Conservation (phyloP, 495 filamentous ascomycete species). For the Physcia stellaris region DNA sequence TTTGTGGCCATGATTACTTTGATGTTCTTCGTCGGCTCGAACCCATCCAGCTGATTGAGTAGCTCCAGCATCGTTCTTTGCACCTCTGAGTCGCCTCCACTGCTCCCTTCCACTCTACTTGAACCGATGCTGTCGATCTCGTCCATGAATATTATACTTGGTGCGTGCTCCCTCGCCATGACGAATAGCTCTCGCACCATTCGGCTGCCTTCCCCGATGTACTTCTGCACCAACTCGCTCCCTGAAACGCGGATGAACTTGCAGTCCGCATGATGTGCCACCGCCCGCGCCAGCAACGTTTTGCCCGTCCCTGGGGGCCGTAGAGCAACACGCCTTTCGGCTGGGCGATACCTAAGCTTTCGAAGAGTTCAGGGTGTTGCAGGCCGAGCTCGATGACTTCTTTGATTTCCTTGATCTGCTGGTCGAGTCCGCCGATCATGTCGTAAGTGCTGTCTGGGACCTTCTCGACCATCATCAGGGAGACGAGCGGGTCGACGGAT, state of each 20-base stretch:
- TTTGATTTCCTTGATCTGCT: constrained; percentile 99
- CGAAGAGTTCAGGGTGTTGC: constrained; percentile 96
- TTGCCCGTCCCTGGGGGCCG: constrained; percentile 96
- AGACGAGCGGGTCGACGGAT: constrained; percentile 93
- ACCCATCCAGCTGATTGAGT: constrained; percentile 95
- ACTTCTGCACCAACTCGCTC: constrained; percentile 95
- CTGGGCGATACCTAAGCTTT: constrained; percentile 95
- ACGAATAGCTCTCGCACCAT: constrained; percentile 99
- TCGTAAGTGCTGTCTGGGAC: constrained; percentile 99
- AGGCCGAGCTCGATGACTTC: constrained; percentile 98
- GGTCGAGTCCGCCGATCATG: constrained; percentile 98
- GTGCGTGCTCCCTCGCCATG: constrained; percentile 96
- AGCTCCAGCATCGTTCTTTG: constrained; percentile 99
- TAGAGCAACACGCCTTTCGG: constrained; percentile 97
- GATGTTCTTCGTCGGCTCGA: constrained; percentile 99
- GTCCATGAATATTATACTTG: constrained; percentile 99
- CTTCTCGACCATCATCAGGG: constrained; percentile 99
- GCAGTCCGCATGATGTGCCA: constrained; percentile 96
- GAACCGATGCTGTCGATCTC: constrained; percentile 99
- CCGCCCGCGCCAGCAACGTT: constrained; percentile 86
- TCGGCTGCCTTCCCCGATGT: constrained; percentile 93
- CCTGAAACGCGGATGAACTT: constrained; percentile 97
- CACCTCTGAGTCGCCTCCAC: constrained; percentile 95
- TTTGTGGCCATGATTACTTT: constrained; percentile 99
- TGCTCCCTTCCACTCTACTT: constrained; percentile 87